A percentile compares a stretch with the other conserved stretches of the same genome.
Conservation (phyloP, 2,329 filamentous ascomycete genomes). For the Lachnellula subtilissima region DNA sequence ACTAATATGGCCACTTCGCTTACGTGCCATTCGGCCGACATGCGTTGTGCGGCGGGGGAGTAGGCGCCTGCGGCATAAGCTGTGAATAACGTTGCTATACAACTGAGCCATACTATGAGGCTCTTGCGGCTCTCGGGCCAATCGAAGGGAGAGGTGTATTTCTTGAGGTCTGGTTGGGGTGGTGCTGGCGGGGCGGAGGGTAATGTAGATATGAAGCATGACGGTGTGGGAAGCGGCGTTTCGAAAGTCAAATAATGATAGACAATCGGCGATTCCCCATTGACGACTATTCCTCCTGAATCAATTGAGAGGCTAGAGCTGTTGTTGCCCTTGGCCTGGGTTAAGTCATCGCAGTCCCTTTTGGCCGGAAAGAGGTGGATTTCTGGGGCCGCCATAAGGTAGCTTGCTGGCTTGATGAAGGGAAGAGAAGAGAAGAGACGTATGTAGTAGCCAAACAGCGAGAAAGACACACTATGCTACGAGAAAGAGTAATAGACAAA, state of each 20-base stretch:
- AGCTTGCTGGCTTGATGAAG: neutral
- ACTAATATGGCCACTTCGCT: constrained; percentile 61
- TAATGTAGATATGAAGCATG: constrained; percentile 11
- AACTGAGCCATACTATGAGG: constrained; percentile 68
- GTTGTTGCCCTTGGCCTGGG: constrained; percentile 4
- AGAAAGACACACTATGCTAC: neutral
- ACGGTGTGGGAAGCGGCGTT: constrained; percentile 24
- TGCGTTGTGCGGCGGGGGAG: constrained; percentile 61
- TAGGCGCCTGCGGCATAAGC: constrained; percentile 81
- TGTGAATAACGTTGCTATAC: constrained; percentile 68
- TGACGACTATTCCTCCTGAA: constrained; percentile 4
- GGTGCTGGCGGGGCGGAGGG: constrained; percentile 34
- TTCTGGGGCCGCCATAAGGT: constrained; percentile 16
- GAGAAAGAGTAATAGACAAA: neutral
- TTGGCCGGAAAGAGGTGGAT: constrained; percentile 10
- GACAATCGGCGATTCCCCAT: constrained; percentile 19
- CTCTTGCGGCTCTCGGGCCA: constrained; percentile 69
- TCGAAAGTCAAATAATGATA: constrained; percentile 32
- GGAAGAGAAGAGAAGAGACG: neutral
- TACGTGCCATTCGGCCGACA: constrained; percentile 61
- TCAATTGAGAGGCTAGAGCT: constrained; percentile 1
- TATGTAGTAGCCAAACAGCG: too few relatives aligned
- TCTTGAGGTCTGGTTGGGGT: constrained; percentile 57
- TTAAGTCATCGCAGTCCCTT: constrained; percentile 2
- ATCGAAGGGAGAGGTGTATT: constrained; percentile 64